Evolutionary conservation across 2,329 filamentous ascomycete species (phyloP).

Genomic region (Metarhizium robertsii): DNA sequence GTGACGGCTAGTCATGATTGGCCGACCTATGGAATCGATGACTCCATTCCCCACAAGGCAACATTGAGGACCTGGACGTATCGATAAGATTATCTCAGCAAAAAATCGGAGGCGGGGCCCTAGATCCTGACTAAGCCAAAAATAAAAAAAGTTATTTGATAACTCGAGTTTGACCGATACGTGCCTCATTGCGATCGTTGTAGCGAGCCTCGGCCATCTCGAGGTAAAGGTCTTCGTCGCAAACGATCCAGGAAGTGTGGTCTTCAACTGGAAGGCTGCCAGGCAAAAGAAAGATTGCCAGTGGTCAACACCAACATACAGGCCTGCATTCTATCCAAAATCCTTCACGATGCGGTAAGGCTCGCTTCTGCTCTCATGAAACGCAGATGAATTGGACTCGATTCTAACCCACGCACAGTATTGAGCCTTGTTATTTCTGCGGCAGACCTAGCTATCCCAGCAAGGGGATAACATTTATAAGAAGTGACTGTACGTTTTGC

Average conservation of each 20-base stretch:
- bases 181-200: not conserved
- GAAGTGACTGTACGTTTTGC: conserved; percentile 32
- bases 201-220: too few relatives aligned
- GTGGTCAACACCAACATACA: not conserved
- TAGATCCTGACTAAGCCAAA: conserved; percentile 3
- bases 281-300: not conserved
- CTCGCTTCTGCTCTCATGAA: not conserved
- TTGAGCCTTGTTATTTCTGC: conserved; percentile 38
- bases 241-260: not conserved
- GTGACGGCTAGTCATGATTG: too few relatives aligned
- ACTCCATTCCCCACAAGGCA: not conserved
- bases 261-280: not conserved
- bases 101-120: not conserved
- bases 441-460: conserved; percentile 41
- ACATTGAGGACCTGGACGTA: not conserved
- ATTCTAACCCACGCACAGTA: not conserved
- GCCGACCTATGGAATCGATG: too few relatives aligned
- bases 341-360: conserved; percentile 1
- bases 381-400: not conserved
- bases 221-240: not conserved
- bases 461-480: conserved; percentile 46
- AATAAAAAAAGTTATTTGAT: not conserved
- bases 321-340: not conserved
- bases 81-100: not conserved
- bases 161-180: not conserved